phyloP scores from a whole-genome alignment of 2,329 filamentous ascomycete genomes.

The Juglanconis juglandina region DNA sequence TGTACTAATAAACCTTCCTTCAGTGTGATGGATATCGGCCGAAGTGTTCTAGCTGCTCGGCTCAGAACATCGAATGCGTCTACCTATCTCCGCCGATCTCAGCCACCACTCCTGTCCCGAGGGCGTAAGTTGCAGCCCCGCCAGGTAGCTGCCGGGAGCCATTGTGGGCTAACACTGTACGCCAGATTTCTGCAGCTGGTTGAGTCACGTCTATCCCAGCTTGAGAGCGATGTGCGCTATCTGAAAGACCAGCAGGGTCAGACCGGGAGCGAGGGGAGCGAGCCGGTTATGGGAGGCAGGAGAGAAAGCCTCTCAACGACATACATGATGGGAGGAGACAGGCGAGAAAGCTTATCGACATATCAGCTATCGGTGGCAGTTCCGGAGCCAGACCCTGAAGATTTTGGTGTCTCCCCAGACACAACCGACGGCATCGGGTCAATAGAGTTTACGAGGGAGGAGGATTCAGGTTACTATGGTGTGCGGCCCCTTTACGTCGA shows the following conservation, averaged over 20 bases:
- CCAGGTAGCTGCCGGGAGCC: background rate
- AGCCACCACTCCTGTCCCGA: slow-evolving; percentile 14
- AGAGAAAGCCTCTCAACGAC: slow-evolving; percentile 2
- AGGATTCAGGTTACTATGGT: slow-evolving; percentile 24
- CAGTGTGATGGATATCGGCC: slow-evolving; percentile 19
- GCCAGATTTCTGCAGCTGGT: slow-evolving; percentile 16
- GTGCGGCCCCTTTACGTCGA: background rate
- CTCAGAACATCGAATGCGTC: slow-evolving; percentile 15
- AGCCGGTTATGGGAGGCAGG: background rate
- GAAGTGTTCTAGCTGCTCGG: slow-evolving; percentile 15
- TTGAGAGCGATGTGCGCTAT: slow-evolving; percentile 13
- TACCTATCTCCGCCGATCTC: slow-evolving; percentile 16
- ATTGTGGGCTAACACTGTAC: background rate
- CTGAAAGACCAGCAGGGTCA: slow-evolving; percentile 10
- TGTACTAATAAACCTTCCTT: slow-evolving; percentile 1
- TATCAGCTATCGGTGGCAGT: slow-evolving; percentile 9
- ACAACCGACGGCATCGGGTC: slow-evolving; percentile 23
- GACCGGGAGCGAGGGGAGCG: slow-evolving; percentile 6
- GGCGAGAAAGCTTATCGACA: slow-evolving; percentile 1
- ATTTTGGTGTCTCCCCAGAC: slow-evolving; percentile 9
- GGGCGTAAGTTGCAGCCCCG: slow-evolving; percentile 5
- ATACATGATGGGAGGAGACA: background rate
- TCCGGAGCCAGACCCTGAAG: slow-evolving; percentile 29
- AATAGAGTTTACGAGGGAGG: slow-evolving; percentile 22
- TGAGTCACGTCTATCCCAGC: slow-evolving; percentile 13